Base-by-base conservation (phyloP, 139 green algal species). In the Limnomonas spitsbergensis region DNA sequence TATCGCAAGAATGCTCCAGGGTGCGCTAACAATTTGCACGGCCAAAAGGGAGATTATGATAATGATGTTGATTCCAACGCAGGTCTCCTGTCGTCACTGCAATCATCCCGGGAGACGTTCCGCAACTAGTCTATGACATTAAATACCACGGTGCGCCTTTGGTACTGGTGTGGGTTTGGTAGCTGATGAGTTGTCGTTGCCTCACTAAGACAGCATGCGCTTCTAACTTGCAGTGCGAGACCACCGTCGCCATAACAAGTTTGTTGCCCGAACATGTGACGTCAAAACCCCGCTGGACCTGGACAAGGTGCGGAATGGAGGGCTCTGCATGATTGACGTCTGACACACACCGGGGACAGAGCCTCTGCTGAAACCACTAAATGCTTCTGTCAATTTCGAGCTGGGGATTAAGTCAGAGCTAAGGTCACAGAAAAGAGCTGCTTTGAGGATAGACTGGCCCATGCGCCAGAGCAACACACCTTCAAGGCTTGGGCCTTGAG, bases 211-310 rank as follows among this genome's bases (percentile, higher is more conserved):
- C n/a, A n/a, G n/a, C n/a, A n/a, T n/a, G n/a, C n/a, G n/a, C n/a
- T n/a, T n/a, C n/a, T n/a, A n/a, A 61, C 61, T 72, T 72, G 61
- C 61, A 72, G 61, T 34, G 27, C 61, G 61, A 34, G 61, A 72
- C 61, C 24, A 72, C 61, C 26, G 61, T 24, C 61, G 61, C 26
- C 6, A 7, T 39, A 37, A 37, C 61, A 72, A 72, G 29, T 72
- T 36, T 37, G 29, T 37, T 20, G 26, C 61, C 61, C 26, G 61
- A 7, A 72, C 61, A 34, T 34, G 26, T 72, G 61, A 34, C 29
- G 29, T 37, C 9, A 72, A 36, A 20, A 37, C 26, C 9, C 61
- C 61, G 61, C 29, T 72, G 9, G 61, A 72, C 24, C 24, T 72
- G 27, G 61, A 72, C 61, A 72, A 72, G 61, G 61, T 72, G 27